Evolutionary conservation across 169 alveolate species (phyloP).

Genomic region (Ichthyophthirius multifiliis): DNA sequence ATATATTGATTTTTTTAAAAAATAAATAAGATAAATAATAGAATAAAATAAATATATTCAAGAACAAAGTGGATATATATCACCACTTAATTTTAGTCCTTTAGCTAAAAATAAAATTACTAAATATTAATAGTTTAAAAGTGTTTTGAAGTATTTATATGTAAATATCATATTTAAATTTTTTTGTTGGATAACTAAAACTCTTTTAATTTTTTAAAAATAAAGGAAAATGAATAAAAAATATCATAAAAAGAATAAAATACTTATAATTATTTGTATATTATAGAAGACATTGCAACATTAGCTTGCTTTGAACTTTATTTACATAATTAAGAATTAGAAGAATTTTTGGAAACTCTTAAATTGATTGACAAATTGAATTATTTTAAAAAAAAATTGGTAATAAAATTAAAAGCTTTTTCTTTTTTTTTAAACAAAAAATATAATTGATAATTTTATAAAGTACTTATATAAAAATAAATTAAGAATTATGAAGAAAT

Average conservation of each 20-base stretch:
- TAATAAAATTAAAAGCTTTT: not conserved
- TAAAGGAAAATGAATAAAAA: not conserved
- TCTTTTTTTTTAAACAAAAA: not conserved
- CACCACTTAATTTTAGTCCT: not conserved
- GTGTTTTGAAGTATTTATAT: not conserved
- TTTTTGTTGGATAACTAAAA: not conserved
- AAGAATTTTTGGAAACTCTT: not conserved
- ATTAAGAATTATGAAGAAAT: constrained; percentile 1
- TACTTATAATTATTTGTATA: not conserved
- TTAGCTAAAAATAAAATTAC: not conserved
- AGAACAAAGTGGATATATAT: not conserved
- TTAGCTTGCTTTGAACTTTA: not conserved
- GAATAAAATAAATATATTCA: not conserved
- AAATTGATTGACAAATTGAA: not conserved
- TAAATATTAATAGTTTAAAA: not conserved
- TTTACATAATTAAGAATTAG: not conserved
- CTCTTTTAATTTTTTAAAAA: not conserved
- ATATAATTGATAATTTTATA: not conserved
- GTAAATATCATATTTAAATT: not conserved
- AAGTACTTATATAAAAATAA: too few relatives aligned
- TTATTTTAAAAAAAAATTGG: not conserved
- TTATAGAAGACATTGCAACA: not conserved
- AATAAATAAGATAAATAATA: not conserved
- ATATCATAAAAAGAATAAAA: not conserved
- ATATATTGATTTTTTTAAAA: not conserved